Percentiles rank a stretch among this genome's conserved stretches.
Evolutionary conservation across 306 rosid genomes (phyloP).

Genomic region (Quercus cerris): DNA sequence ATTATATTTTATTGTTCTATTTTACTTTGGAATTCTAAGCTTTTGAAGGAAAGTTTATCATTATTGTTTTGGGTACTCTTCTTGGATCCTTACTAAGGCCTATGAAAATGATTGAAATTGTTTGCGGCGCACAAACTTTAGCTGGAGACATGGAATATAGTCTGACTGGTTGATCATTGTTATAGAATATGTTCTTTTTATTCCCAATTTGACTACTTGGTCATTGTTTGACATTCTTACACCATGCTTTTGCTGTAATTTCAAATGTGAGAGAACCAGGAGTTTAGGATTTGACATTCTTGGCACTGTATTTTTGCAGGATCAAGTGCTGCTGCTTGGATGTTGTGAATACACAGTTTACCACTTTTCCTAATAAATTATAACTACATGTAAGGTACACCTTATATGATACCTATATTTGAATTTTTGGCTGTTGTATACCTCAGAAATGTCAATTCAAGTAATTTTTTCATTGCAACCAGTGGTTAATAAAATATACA

Average conservation of each 20-base stretch:
- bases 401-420: not conserved
- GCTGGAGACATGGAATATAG: not conserved
- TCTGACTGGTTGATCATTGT: not conserved
- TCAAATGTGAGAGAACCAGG: not conserved
- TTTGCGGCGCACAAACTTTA: not conserved
- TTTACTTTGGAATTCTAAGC: not conserved
- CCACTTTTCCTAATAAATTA: not conserved
- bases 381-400: not conserved
- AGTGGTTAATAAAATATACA: not conserved
- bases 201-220: not conserved
- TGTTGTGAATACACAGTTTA: not conserved
- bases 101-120: not conserved
- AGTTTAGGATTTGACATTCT: not conserved
- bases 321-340: not conserved
- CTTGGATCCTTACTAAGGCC: not conserved
- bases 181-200: not conserved
- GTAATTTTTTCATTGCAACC: not conserved
- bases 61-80: not conserved
- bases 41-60: not conserved
- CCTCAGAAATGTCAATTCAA: not conserved
- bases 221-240: not conserved
- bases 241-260: not conserved
- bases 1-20: not conserved
- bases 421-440: not conserved
- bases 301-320: constrained; percentile 8